Base-by-base conservation (phyloP, 352 stramenopile species). In the Pilasporangium apinafurcum region DNA sequence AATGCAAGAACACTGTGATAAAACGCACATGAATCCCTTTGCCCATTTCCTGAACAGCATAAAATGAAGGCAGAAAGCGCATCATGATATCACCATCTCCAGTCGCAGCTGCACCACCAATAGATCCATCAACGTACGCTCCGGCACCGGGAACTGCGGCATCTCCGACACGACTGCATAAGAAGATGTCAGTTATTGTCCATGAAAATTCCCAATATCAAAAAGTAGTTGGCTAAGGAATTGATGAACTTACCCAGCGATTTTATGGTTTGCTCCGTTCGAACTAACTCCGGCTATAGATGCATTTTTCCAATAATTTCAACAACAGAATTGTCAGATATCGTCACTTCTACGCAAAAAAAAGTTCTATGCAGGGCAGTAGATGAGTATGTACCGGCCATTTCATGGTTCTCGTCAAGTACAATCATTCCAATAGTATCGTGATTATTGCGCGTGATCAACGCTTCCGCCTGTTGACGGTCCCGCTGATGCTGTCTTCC, bases 81-180 rank as follows among this genome's bases (percentile, higher is more conserved):
- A 96, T 95, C 84, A 96, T 96, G 22, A 96, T 56, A 52, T 96
- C 87, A 20, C 86, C 87, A 44, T 96, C 86, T 41, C 86, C 86
- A 4, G 87, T 96, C 7, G 81, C 82, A 16, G 86, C 87, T 22
- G 81, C 81, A 24, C 81, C 86, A 1, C 87, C 87, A 8, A 90
- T 68, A 12, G 59, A 51, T 17, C 68, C 87, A 41, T 96, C 84
- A 9, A 93, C 86, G 37, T 95, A 96, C 31, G 79, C 89, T 7
- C 86, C 87, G 26, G 84, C 76, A 2, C 87, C 87, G 26, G 81
- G 67, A 7, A 96, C 63, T 0, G 87, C 74, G 8, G 78, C 81
- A 49, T 96, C 87, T 5, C 86, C 87, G 2, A 96, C 84, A 35
- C 87, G 82, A n/a, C 87, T 92, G 35, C 20, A 24, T 27, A n/a